A percentile compares a stretch with the other conserved stretches of the same genome.
Conservation (phyloP, 164 flowering plant genomes). For the Nymphaea colorata region DNA sequence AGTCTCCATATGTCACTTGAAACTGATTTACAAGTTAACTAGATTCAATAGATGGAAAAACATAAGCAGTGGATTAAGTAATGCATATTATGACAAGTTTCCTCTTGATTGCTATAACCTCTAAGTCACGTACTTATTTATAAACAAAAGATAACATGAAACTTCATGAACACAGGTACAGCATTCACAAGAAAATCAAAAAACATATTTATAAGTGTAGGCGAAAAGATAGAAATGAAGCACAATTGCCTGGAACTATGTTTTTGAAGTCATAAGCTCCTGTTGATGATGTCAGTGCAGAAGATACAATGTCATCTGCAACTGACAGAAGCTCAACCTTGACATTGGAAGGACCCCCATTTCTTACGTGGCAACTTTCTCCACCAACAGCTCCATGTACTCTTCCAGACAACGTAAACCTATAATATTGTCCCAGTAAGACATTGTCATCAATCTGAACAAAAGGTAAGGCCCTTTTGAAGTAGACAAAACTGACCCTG, state of each 20-base stretch:
- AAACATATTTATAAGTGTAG: no score
- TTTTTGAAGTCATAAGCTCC: conserved; percentile 71
- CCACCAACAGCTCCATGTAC: conserved; percentile 91
- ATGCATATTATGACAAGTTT: no score
- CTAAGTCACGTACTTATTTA: no score
- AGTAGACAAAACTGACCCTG: conserved; percentile 52
- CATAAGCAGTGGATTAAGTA: no score
- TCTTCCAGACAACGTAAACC: conserved; percentile 85
- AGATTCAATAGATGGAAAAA: no score
- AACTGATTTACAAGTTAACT: no score
- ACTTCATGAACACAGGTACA: no score
- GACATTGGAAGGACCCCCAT: conserved; percentile 77
- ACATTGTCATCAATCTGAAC: neutral
- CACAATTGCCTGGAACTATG: conserved; percentile 58
- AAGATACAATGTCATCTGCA: conserved; percentile 45
- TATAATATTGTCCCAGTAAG: conserved; percentile 14
- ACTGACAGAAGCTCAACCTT: conserved; percentile 63
- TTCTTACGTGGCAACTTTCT: conserved; percentile 53
- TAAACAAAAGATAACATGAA: no score
- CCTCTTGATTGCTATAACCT: no score
- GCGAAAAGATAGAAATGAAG: no score
- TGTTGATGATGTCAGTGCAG: conserved; percentile 44
- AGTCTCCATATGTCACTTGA: no score
- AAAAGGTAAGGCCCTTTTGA: neutral
- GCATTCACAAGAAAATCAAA: no score